Evolutionary conservation across 2,329 filamentous ascomycete genomes (phyloP).

Genomic region (Aspergillus bombycis): DNA sequence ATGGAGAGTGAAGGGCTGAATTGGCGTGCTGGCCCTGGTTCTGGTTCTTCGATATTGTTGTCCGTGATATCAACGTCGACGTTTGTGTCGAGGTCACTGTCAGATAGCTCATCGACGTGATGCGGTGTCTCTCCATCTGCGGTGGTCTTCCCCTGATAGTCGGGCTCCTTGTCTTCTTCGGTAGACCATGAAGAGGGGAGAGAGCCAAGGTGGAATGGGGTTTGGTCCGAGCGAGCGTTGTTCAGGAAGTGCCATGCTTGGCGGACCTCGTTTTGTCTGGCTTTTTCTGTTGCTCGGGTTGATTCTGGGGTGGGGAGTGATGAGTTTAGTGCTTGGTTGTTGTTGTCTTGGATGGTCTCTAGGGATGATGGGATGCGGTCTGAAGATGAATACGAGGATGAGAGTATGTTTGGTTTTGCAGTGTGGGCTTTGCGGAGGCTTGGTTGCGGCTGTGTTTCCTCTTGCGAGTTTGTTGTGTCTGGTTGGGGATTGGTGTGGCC

Average conservation of each 20-base stretch:
- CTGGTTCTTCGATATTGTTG: background rate
- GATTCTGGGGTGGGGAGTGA: constrained; percentile 9
- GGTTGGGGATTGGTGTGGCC: background rate
- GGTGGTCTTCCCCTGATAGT: background rate
- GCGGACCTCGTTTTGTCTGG: constrained; percentile 28
- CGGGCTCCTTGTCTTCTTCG: constrained; percentile 13
- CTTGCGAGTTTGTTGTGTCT: background rate
- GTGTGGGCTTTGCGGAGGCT: background rate
- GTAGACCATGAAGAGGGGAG: constrained; percentile 33
- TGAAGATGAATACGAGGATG: constrained; percentile 6
- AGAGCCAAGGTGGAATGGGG: constrained; percentile 27
- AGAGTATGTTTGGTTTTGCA: background rate
- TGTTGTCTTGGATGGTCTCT: constrained; percentile 12
- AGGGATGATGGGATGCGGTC: constrained; percentile 11
- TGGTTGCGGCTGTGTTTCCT: background rate
- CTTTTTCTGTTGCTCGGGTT: constrained; percentile 14
- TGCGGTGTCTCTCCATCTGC: background rate
- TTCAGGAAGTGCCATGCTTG: constrained; percentile 31
- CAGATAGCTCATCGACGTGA: too few species aligned
- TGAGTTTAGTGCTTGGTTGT: constrained; percentile 5
- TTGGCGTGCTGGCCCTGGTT: constrained; percentile 7
- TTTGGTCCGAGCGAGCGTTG: constrained; percentile 19
- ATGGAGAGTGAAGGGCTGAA: constrained; percentile 26
- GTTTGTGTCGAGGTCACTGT: background rate
- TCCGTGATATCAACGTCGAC: background rate